Evolutionary conservation across 2,329 filamentous ascomycete species (phyloP).

Genomic region (Diaporthe ilicicola): DNA sequence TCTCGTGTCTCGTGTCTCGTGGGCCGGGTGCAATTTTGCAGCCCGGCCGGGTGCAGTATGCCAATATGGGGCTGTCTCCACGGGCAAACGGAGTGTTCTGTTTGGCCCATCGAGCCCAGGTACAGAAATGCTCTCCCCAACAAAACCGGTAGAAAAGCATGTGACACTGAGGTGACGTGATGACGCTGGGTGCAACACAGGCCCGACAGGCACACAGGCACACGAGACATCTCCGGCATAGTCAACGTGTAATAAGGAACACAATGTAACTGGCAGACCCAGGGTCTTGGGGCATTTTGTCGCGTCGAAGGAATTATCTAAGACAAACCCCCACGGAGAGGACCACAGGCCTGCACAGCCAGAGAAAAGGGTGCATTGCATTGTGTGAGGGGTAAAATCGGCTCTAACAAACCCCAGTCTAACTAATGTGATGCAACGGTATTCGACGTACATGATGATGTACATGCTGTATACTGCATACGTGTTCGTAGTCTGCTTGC

Average conservation of each 20-base stretch:
- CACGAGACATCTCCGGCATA: neutral
- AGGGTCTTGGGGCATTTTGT: neutral
- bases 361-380: slow-evolving; percentile 21
- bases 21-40: neutral
- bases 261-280: neutral
- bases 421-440: slow-evolving; percentile 21
- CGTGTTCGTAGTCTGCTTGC: no score
- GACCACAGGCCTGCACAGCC: no score
- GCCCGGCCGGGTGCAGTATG: neutral
- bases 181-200: neutral
- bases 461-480: no score
- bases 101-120: neutral
- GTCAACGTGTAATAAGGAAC: neutral
- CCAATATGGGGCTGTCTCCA: neutral
- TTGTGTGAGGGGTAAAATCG: slow-evolving; percentile 18
- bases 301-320: neutral
- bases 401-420: slow-evolving; percentile 6
- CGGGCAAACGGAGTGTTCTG: neutral
- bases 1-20: neutral
- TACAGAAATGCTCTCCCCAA: neutral
- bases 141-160: slow-evolving; percentile 16
- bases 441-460: neutral
- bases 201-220: neutral
- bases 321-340: slow-evolving; percentile 13
- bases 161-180: slow-evolving; percentile 24